Base-by-base conservation (phyloP, 2,329 filamentous ascomycete genomes). In the Fusarium sp. region DNA sequence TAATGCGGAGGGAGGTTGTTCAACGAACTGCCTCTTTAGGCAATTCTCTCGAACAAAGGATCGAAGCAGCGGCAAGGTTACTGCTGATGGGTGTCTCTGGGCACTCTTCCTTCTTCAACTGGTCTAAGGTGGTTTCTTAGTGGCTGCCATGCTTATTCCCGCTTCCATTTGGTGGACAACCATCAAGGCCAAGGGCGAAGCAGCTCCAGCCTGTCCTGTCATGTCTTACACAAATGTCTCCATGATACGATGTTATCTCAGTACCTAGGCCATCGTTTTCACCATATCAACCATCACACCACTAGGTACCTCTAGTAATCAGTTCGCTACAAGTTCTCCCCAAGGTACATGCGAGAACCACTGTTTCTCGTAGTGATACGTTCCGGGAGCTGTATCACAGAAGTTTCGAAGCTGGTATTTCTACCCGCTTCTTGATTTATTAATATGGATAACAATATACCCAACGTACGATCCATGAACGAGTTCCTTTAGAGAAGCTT, bases 181-280 rank as follows among this genome's bases (percentile, higher is more conserved):
- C 39, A 16, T 38, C 24, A 35, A 36, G 24, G 10, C 30, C 31
- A 20, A 51, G 30, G 47, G 35, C 31, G 22, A 44, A 26, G 51
- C 18, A 41, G 20, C 16, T 26, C 58, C 44, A 31, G 33, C 50
- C 24, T 18, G 33, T 54, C 24, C 20, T 28, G 50, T n/a, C 33
- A 54, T 54, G 31, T 54, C 51, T 38, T 26, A 31, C 50, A 50
- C 26, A 18, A 51, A 58, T 30, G 26, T 51, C 60, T 50, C 36
- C 50, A 66, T 71, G 72, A 63, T 64, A 56, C 72, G 66, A 68
- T 65, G 68, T 68, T 62, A 60, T 62, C 65, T 60, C 47, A 62
- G 56, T 48, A 30, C 26, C 22, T 26, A 58, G 57, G 30, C 42
- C 31, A 30, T 44, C 38, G 39, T 57, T 50, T 56, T 51, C n/a